Evolutionary conservation across 2,329 filamentous ascomycete species (phyloP), one percentile per base, ranked within the genome.

Genomic region (Xylariales sp.): DNA sequence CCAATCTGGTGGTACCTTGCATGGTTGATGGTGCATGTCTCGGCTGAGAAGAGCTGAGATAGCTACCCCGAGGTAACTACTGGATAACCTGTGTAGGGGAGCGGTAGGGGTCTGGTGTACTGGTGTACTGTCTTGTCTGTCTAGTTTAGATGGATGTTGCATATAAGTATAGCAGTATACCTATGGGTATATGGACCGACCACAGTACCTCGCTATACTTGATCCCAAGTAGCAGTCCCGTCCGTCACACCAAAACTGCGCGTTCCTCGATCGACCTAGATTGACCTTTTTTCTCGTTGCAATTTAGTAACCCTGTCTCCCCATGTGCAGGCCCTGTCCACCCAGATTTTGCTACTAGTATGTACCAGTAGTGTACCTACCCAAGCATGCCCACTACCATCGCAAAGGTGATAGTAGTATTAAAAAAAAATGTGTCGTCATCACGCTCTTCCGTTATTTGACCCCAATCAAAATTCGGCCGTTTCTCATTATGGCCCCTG

Each of bases 261-360:
- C 16, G 39, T 64, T 64, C 34, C 48, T 65, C 8, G 32, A 39
- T 41, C 10, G 18, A 36, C 23, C 45, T 65, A 14, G 32, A 39
- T 41, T 16, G 18, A 36, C 23, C 45, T 36, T 52, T 56, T 56
- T 43, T 23, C 2, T 60, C 39, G 54, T 63, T 46, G 55, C 65
- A 67, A 58, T 58, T 62, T 49, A 67, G 65, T 49, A 63, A 67
- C 65, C 65, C 55, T 67, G 65, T 60, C 55, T n/a, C 6, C 32
- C 65, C 65, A 63, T 67, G 65, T 67, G 65, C 32, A 54, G 59
- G 49, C 61, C 53, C 60, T 63, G 60, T 41, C 50, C 23, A 55
- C 3, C 2, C 10, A 14, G 39, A 41, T 41, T 14, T 41, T 2
- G 23, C 9, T 12, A 41, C 39, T 41, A 10, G 36, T 39, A 10